Conservation (phyloP, 2,329 filamentous ascomycete species). For the Corniculantispora saksenae region DNA sequence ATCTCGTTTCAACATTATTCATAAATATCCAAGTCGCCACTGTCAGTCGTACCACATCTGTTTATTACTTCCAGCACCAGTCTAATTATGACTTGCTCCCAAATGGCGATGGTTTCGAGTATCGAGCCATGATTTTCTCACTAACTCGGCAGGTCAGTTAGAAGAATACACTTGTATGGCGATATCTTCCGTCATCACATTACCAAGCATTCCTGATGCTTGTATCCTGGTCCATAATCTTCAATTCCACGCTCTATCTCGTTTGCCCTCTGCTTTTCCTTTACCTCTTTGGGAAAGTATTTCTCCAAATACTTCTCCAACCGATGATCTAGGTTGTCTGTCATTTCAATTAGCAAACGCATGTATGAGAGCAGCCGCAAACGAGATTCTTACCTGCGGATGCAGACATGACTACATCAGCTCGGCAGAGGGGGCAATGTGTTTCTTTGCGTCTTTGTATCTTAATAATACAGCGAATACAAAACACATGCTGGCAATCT, state of each 20-base stretch:
- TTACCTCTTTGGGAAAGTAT: constrained; percentile 73
- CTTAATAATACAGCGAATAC: constrained; percentile 79
- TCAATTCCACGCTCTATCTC: constrained; percentile 75
- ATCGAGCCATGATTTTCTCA: too few species aligned
- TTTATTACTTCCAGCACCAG: not conserved
- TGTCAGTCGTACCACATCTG: not conserved
- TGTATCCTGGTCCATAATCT: constrained; percentile 67
- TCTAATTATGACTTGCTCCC: not conserved
- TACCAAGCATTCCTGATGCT: constrained; percentile 56
- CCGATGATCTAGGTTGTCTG: constrained; percentile 69
- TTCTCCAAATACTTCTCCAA: constrained; percentile 69
- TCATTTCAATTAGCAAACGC: constrained; percentile 6
- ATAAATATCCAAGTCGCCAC: not conserved
- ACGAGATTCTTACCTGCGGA: constrained; percentile 54
- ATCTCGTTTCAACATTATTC: not conserved
- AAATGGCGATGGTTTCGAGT: not conserved
- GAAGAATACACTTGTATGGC: not conserved
- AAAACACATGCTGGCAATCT: constrained; percentile 75
- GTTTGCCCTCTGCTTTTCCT: constrained; percentile 68
- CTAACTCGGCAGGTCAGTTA: not conserved
- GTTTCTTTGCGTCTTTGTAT: constrained; percentile 71
- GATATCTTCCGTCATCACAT: constrained; percentile 48
- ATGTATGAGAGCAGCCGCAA: constrained; percentile 24
- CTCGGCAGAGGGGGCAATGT: constrained; percentile 75
- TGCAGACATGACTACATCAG: constrained; percentile 69